phyloP scores from a whole-genome alignment of 2,329 filamentous ascomycete species.

The Pseudogymnoascus sp. region DNA sequence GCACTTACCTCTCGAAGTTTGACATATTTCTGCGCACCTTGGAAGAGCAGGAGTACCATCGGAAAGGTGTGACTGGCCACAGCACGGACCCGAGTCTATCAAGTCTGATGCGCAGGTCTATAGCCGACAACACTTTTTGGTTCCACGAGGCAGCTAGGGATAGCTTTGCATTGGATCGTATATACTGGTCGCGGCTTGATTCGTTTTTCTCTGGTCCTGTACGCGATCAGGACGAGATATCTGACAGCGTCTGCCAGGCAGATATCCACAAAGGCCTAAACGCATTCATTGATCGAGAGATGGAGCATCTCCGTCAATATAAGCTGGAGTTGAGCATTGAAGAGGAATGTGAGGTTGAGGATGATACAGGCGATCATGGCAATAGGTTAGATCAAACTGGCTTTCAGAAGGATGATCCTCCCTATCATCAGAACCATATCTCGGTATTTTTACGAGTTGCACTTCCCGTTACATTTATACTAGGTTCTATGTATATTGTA shows the following conservation, averaged over 20 bases:
- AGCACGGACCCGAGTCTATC: background rate
- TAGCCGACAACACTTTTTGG: background rate
- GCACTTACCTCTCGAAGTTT: background rate
- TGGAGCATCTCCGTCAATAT: background rate
- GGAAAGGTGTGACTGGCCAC: background rate
- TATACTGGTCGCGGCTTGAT: background rate
- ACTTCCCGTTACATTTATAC: background rate
- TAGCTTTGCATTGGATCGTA: background rate
- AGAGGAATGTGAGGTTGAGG: background rate
- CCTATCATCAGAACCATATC: background rate
- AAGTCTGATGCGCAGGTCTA: background rate
- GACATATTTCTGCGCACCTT: background rate
- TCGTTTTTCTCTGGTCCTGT: background rate
- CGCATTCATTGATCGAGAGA: background rate
- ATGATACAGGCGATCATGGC: background rate
- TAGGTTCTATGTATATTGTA: background rate
- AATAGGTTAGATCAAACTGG: background rate
- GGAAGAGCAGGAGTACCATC: background rate
- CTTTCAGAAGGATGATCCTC: background rate
- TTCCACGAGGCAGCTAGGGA: background rate
- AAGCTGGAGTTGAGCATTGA: background rate
- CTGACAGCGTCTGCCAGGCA: background rate
- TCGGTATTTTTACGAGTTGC: background rate
- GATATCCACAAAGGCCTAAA: background rate
- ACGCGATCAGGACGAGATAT: background rate